phyloP scores from a whole-genome alignment of 768 basidiomycete species.

The Mycena haematopus region DNA sequence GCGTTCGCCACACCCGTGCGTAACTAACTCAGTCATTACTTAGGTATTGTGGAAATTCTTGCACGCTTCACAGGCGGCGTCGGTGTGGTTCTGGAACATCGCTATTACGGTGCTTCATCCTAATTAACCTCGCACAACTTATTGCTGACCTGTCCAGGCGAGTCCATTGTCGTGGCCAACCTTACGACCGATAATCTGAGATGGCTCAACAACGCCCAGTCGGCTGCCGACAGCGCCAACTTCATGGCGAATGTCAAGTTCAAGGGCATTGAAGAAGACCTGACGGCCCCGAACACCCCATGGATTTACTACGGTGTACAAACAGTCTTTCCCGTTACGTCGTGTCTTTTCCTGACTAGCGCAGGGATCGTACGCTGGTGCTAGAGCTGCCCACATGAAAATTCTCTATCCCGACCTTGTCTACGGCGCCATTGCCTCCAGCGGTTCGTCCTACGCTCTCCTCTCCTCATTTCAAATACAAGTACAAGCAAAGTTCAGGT shows the following conservation, averaged over 20 bases:
- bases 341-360: slow-evolving; percentile 11
- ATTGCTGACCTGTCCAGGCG: slow-evolving; percentile 46
- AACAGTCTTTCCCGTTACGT: background rate
- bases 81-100: slow-evolving; percentile 90
- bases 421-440: slow-evolving; percentile 88
- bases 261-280: slow-evolving; percentile 68
- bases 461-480: background rate
- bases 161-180: slow-evolving; percentile 77
- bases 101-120: slow-evolving; percentile 73
- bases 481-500: slow-evolving; percentile 44
- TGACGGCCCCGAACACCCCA: slow-evolving; percentile 75
- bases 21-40: background rate
- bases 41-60: slow-evolving; percentile 83
- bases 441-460: slow-evolving; percentile 53
- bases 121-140: background rate
- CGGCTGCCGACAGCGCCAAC: slow-evolving; percentile 89
- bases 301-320: slow-evolving; percentile 94
- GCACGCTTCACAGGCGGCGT: slow-evolving; percentile 86
- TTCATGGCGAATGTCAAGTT: slow-evolving; percentile 88
- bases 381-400: slow-evolving; percentile 90
- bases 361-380: slow-evolving; percentile 91
- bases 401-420: slow-evolving; percentile 88
- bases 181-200: slow-evolving; percentile 85
- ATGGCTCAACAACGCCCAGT: slow-evolving; percentile 89
- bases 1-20: background rate